phyloP scores from a whole-genome alignment of 1,139 yeast species.

The Saccharomycopsis phalli region DNA sequence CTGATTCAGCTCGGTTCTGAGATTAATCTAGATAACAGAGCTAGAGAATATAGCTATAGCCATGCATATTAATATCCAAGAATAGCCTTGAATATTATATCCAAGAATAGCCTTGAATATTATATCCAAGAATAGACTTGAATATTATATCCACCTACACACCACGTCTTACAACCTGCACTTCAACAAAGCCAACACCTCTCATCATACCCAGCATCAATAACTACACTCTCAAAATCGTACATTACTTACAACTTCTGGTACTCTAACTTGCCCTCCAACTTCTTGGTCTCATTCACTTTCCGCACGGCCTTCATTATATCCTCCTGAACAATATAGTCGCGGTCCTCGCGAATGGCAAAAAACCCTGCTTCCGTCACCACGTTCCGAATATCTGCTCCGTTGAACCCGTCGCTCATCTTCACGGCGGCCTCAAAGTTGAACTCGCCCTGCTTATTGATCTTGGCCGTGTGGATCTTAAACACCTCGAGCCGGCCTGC shows the following conservation, averaged over 20 bases:
- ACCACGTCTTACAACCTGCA: too few species aligned
- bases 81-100: too few species aligned
- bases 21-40: too few species aligned
- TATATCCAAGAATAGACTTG: too few species aligned
- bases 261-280: constrained; percentile 93
- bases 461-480: constrained; percentile 85
- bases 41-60: too few species aligned
- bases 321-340: constrained; percentile 87
- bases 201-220: too few species aligned
- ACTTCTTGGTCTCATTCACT: constrained; percentile 93
- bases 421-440: constrained; percentile 96
- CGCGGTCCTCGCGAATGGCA: constrained; percentile 96
- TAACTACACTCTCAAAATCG: too few species aligned
- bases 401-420: constrained; percentile 98
- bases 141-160: too few species aligned
- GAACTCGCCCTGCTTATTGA: constrained; percentile 88
- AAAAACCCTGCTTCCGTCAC: constrained; percentile 98
- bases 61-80: too few species aligned
- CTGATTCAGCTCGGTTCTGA: too few species aligned
- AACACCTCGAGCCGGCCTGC: constrained; percentile 91
- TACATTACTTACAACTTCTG: constrained; percentile 58
- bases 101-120: too few species aligned
- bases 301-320: constrained; percentile 96
- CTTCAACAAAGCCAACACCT: too few species aligned
- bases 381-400: constrained; percentile 97